A percentile compares a stretch with the other conserved stretches of the same genome.
Conservation (phyloP, 2,329 filamentous ascomycete genomes). For the Penicillium sclerotiorum region DNA sequence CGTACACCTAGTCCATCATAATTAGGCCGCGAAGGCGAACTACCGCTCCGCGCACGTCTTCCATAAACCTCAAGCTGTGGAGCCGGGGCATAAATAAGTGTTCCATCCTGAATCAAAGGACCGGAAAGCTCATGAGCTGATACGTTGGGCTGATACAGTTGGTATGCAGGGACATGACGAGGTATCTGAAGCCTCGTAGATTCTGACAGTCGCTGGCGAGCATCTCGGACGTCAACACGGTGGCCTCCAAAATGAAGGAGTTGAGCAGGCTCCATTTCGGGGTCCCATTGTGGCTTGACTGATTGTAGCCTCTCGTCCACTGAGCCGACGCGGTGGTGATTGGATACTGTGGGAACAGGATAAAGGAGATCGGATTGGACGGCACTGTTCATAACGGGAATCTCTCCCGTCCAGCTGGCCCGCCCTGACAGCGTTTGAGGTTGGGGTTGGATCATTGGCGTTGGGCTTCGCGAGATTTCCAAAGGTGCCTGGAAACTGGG, state of each 20-base stretch:
- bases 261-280: conserved; percentile 15
- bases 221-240: conserved; percentile 34
- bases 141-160: conserved; percentile 30
- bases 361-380: conserved; percentile 25
- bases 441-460: conserved; percentile 13
- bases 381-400: conserved; percentile 7
- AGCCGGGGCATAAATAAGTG: conserved; percentile 16
- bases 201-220: conserved; percentile 29
- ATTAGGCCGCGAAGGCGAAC: conserved; percentile 32
- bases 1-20: conserved; percentile 27
- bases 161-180: conserved; percentile 23
- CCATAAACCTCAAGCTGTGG: conserved; percentile 18
- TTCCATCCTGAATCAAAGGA: conserved; percentile 29
- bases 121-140: conserved; percentile 30
- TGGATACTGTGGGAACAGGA: conserved; percentile 9
- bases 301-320: conserved; percentile 23
- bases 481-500: conserved; percentile 14
- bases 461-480: conserved; percentile 7
- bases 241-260: conserved; percentile 31
- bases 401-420: conserved; percentile 26
- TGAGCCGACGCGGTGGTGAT: conserved; percentile 19
- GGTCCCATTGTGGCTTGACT: conserved; percentile 19
- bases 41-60: conserved; percentile 34
- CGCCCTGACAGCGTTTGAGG: conserved; percentile 20
- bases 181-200: conserved; percentile 18